A percentile compares a stretch with the other conserved stretches of the same genome.
Conservation (phyloP, 2,329 filamentous ascomycete genomes). For the Furcasterigmium furcatum region DNA sequence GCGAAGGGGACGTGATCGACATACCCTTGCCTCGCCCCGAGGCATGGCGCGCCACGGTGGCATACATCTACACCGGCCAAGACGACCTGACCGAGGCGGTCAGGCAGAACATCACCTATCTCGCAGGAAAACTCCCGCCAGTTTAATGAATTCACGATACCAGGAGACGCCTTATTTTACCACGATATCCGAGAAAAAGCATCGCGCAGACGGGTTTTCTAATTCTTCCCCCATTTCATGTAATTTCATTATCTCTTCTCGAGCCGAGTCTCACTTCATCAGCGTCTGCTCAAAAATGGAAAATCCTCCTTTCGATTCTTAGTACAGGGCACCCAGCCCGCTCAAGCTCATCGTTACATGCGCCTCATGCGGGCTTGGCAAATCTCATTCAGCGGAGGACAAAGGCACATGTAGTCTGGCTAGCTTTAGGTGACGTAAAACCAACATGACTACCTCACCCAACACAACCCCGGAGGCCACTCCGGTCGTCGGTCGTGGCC, state of each 20-base stretch:
- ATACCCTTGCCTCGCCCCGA: conserved; percentile 55
- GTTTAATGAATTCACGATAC: conserved; percentile 6
- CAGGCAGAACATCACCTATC: conserved; percentile 49
- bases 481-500: too few relatives aligned
- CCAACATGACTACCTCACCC: too few relatives aligned
- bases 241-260: conserved; percentile 1
- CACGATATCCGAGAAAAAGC: too few relatives aligned
- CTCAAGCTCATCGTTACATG: too few relatives aligned
- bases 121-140: conserved; percentile 45
- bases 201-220: too few relatives aligned
- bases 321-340: too few relatives aligned
- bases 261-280: not conserved
- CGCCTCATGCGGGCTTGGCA: too few relatives aligned
- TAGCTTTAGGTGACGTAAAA: too few relatives aligned
- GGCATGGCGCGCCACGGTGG: conserved; percentile 53
- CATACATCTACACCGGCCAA: conserved; percentile 51
- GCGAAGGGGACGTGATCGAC: conserved; percentile 50
- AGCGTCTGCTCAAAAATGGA: not conserved
- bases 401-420: too few relatives aligned
- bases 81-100: conserved; percentile 42
- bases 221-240: conserved; percentile 2
- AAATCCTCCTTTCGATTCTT: too few relatives aligned
- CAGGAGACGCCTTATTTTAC: conserved; percentile 3
- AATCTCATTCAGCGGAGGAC: too few relatives aligned
- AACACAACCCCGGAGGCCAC: too few relatives aligned